Conservation (phyloP, 169 alveolate species). For the Theileria equi region DNA sequence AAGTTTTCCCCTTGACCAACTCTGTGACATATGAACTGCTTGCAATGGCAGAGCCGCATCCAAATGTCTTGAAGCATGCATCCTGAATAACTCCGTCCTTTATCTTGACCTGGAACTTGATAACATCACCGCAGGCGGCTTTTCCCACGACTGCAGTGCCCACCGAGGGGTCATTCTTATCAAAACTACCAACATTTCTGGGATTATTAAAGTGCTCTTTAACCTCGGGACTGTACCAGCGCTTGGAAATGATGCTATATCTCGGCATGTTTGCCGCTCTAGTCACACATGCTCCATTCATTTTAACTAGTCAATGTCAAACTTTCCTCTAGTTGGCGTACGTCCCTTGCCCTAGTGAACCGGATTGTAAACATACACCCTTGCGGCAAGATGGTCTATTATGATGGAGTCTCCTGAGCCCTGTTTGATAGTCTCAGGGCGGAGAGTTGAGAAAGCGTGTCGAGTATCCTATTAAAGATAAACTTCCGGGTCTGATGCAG, state of each 20-base stretch:
- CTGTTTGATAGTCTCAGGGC: not conserved
- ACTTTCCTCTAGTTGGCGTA: too few species aligned
- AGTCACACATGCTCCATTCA: too few species aligned
- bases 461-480: conserved; percentile 29
- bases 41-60: conserved; percentile 99
- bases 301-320: too few species aligned
- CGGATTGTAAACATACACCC: too few species aligned
- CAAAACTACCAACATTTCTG: conserved; percentile 87
- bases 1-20: conserved; percentile 90
- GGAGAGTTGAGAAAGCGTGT: conserved; percentile 36
- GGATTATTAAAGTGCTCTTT: conserved; percentile 92
- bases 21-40: conserved; percentile 97
- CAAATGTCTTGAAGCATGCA: conserved; percentile 97
- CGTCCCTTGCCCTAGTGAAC: too few species aligned
- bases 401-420: too few species aligned
- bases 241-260: too few species aligned
- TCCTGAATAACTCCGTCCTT: conserved; percentile 90
- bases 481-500: conserved; percentile 50
- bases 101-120: conserved; percentile 92
- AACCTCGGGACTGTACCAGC: conserved; percentile 81
- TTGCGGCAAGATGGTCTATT: too few species aligned
- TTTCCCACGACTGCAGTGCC: conserved; percentile 99
- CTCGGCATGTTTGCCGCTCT: too few species aligned
- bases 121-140: conserved; percentile 99
- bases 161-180: conserved; percentile 71